Evolutionary conservation across 352 stramenopile species (phyloP).

Genomic region (Phytophthora idaei): DNA sequence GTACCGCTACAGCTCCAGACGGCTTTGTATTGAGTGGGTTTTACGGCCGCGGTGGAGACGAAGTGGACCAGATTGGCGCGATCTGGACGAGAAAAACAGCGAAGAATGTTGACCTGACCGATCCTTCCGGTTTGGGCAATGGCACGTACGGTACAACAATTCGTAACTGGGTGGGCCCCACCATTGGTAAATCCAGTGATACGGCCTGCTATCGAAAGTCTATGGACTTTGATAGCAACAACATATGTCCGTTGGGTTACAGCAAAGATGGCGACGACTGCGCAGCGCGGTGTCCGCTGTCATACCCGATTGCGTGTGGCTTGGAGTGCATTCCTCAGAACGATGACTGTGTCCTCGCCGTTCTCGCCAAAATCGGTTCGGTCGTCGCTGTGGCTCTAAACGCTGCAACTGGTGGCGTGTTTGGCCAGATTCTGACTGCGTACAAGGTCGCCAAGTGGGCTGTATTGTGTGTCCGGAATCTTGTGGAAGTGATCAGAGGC

Average conservation of each 20-base stretch:
- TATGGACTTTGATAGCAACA: constrained; percentile 21
- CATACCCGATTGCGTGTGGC: constrained; percentile 31
- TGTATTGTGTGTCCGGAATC: constrained; percentile 8
- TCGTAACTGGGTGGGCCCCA: constrained; percentile 33
- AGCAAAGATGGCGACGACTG: constrained; percentile 27
- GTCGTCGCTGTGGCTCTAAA: constrained; percentile 30
- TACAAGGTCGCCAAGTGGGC: constrained; percentile 24
- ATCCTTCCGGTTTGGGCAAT: constrained; percentile 24
- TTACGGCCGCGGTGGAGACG: constrained; percentile 22
- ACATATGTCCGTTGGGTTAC: constrained; percentile 33
- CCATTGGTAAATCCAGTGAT: constrained; percentile 23
- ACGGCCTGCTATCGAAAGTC: constrained; percentile 34
- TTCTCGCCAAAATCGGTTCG: constrained; percentile 24
- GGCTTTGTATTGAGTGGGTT: constrained; percentile 32
- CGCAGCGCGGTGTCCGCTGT: constrained; percentile 24
- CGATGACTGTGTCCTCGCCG: constrained; percentile 19
- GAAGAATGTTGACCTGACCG: constrained; percentile 24
- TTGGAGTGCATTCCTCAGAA: constrained; percentile 39
- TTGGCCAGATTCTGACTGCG: constrained; percentile 5
- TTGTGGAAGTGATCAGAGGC: constrained; percentile 21
- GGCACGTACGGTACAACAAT: constrained; percentile 31
- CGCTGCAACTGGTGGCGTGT: constrained; percentile 17
- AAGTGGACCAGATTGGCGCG: constrained; percentile 32
- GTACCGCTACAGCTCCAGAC: constrained; percentile 16
- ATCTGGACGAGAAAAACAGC: constrained; percentile 36